Percentiles rank a stretch among this genome's conserved stretches.
Evolutionary conservation across 2,329 filamentous ascomycete species (phyloP).

Genomic region (Pyrenochaeta sp.): DNA sequence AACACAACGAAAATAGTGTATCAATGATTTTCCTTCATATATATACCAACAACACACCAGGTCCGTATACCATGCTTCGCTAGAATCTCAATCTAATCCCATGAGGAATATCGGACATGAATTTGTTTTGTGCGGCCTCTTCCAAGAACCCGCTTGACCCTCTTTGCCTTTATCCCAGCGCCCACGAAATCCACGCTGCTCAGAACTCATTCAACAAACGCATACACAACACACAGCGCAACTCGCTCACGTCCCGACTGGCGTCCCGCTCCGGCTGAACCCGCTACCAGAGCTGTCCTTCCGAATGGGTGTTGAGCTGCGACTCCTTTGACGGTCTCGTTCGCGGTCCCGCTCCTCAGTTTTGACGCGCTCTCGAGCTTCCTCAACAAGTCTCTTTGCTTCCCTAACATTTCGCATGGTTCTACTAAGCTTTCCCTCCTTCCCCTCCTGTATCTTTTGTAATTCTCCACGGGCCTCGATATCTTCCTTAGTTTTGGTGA

Average conservation of each 20-base stretch:
- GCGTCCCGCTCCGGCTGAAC: slow-evolving; percentile 29
- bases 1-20: too few species aligned
- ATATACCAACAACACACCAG: too few species aligned
- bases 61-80: too few species aligned
- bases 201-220: too few species aligned
- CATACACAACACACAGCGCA: too few species aligned
- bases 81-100: too few species aligned
- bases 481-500: slow-evolving; percentile 44
- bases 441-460: slow-evolving; percentile 44
- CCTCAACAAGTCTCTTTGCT: slow-evolving; percentile 43
- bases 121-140: too few species aligned
- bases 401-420: slow-evolving; percentile 42
- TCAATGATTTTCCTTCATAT: too few species aligned
- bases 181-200: too few species aligned
- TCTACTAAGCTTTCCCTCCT: slow-evolving; percentile 40
- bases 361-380: slow-evolving; percentile 41
- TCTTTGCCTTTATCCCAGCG: too few species aligned
- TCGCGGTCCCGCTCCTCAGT: slow-evolving; percentile 39
- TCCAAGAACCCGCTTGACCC: too few species aligned
- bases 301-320: slow-evolving; percentile 34
- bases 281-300: slow-evolving; percentile 29
- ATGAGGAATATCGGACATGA: too few species aligned
- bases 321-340: slow-evolving; percentile 30
- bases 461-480: slow-evolving; percentile 41
- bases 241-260: slow-evolving; percentile 18